Base-by-base conservation (phyloP, 1,139 yeast species). In the Yamadazyma conglobata region DNA sequence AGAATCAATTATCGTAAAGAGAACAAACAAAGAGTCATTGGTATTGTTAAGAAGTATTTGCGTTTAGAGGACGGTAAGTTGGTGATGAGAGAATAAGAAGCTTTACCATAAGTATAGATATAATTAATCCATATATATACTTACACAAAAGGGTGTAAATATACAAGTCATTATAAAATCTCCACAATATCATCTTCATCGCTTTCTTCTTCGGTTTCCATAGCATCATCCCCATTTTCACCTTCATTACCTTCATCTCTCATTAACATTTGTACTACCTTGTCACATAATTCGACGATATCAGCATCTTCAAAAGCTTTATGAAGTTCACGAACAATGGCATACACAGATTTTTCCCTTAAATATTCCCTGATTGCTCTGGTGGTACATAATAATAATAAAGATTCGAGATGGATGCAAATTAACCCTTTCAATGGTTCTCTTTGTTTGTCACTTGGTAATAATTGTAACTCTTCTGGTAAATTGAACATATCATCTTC, bases 401-500 rank as follows among this genome's bases (percentile, higher is more conserved):
- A 56, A 37, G 88, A 77, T 55, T 88, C 96, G 41, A 85, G 65
- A 48, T 86, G 94, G 6, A 78, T 77, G 31, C 78, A 69, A 32
- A 85, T 63, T 32, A 88, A 77, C 6, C 78, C 77, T 18, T 62
- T 58, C 11, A 77, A 65, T 5, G 93, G 80, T 43, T 91, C 98
- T 47, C 95, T 75, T 46, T 65, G 53, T 54, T 86, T 87, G 42
- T 84, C 93, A 17, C 77, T 77, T 10, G 86, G 85, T 32, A 87
- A 64, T 31, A 85, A 67, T 56, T 87, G 95, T 34, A 89, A 73
- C 50, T 86, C 95, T 19, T 86, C 96, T 1, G 97, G 97, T 42
- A 91, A 73, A 32, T 81, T 78, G 48, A 86, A 82, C 71, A 83
- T 75, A 48, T 91, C 96, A 24, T 89, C 96, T 35, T 68, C 74